phyloP scores from a whole-genome alignment of 1,139 yeast species.

The Scheffersomyces quercinus region DNA sequence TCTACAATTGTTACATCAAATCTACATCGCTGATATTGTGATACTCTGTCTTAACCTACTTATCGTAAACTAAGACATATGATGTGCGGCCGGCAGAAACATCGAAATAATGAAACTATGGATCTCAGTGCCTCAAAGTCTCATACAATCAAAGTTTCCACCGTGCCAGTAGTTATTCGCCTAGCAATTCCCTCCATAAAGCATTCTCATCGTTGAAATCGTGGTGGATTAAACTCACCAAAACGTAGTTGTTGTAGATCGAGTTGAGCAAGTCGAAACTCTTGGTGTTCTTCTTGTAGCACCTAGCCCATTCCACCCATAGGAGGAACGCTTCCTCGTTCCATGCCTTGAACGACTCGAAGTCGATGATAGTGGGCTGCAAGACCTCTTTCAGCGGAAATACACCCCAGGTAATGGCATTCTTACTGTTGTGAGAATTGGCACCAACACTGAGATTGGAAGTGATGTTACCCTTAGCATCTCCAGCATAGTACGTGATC shows the following conservation, averaged over 20 bases:
- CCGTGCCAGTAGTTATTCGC: slow-evolving; percentile 20
- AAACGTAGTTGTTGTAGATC: slow-evolving; percentile 62
- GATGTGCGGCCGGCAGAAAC: too few relatives aligned
- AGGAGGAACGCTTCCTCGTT: slow-evolving; percentile 89
- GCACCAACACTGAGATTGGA: slow-evolving; percentile 52
- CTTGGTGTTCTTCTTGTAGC: slow-evolving; percentile 60
- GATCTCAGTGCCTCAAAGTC: too few relatives aligned
- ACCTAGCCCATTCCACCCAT: slow-evolving; percentile 89
- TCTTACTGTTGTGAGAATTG: slow-evolving; percentile 37
- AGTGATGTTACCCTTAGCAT: slow-evolving; percentile 53
- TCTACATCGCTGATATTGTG: too few relatives aligned
- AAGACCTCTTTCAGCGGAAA: slow-evolving; percentile 84
- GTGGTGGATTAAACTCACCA: slow-evolving; percentile 85
- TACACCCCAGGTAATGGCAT: slow-evolving; percentile 96
- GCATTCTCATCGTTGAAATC: slow-evolving; percentile 75
- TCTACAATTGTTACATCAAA: too few relatives aligned
- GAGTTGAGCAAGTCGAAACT: slow-evolving; percentile 62
- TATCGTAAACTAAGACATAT: too few relatives aligned
- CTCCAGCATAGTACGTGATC: slow-evolving; percentile 76
- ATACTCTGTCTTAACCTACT: too few relatives aligned
- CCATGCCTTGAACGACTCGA: slow-evolving; percentile 90
- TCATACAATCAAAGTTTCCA: slow-evolving; percentile 10
- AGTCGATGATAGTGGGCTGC: slow-evolving; percentile 86
- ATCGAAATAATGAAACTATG: too few relatives aligned
- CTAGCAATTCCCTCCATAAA: slow-evolving; percentile 68